Percentiles rank a stretch among this genome's conserved stretches.
These are phyloP conservation scores for Trichophyton benhamiae DNA, from an alignment of 2,329 filamentous ascomycete species.

Conservation along the genomic window DNA sequence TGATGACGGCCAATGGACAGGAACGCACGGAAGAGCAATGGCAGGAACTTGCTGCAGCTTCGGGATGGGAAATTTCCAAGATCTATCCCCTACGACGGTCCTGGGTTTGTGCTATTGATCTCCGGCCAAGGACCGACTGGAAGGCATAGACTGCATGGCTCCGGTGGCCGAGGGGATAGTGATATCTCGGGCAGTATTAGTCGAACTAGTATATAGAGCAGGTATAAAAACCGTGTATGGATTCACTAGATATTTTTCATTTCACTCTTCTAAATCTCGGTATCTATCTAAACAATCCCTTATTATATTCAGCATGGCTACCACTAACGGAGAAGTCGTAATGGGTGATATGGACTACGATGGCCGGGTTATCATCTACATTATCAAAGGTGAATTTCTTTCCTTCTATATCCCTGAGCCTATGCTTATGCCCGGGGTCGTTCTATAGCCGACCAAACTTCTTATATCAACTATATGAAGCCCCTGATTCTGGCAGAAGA, in stretches of 20 bases:
- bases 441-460: constrained; percentile 22
- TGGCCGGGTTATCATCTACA: constrained; percentile 19
- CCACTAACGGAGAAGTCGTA: constrained; percentile 9
- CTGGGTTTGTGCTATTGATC: neutral
- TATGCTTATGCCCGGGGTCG: neutral
- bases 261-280: neutral
- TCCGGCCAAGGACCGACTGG: neutral
- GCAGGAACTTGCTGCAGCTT: neutral
- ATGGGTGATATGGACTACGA: constrained; percentile 16
- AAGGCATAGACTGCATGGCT: neutral
- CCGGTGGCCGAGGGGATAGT: neutral
- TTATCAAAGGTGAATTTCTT: constrained; percentile 19
- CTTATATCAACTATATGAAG: constrained; percentile 32
- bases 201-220: neutral
- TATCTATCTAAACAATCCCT: neutral
- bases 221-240: neutral
- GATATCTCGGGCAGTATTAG: neutral
- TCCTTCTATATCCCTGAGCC: neutral
- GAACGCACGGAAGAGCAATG: neutral
- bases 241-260: neutral
- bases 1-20: neutral
- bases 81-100: neutral
- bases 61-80: neutral
- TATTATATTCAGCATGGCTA: neutral
- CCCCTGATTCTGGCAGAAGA: constrained; percentile 28